Evolutionary conservation across 164 flowering plant genomes (phyloP).

Genomic region (Protea cynaroides): DNA sequence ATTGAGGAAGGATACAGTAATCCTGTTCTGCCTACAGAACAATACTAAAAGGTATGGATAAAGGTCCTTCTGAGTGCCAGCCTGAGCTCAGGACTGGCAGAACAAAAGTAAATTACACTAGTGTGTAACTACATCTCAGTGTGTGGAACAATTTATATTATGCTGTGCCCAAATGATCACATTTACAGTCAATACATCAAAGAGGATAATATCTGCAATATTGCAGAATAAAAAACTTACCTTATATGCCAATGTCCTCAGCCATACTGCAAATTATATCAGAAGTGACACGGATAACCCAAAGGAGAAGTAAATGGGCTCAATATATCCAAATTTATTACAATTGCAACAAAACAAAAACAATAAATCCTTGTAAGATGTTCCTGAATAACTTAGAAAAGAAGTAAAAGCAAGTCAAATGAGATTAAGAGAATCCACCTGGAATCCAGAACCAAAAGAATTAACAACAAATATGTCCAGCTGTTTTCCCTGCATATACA

Average conservation of each 20-base stretch:
- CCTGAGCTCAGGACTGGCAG: too few species aligned
- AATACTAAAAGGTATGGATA: too few species aligned
- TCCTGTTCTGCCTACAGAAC: too few species aligned
- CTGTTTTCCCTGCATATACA: constrained; percentile 22
- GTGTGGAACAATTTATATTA: too few species aligned
- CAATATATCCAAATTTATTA: not conserved
- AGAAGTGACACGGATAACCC: not conserved
- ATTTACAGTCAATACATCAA: not conserved
- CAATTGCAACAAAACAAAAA: not conserved
- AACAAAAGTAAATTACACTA: too few species aligned
- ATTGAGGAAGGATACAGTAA: too few species aligned
- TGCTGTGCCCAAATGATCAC: too few species aligned
- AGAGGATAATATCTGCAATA: not conserved
- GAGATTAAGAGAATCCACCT: constrained; percentile 16
- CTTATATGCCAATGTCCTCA: not conserved
- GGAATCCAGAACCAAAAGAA: constrained; percentile 38
- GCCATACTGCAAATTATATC: not conserved
- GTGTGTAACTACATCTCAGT: too few species aligned
- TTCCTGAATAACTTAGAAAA: not conserved
- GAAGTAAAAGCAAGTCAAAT: not conserved
- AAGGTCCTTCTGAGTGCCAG: too few species aligned
- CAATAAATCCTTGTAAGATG: not conserved
- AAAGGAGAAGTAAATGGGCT: not conserved
- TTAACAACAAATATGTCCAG: constrained; percentile 38
- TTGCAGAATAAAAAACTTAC: not conserved